Evolutionary conservation across 768 basidiomycete species (phyloP).

Genomic region (Lactarius indigo): DNA sequence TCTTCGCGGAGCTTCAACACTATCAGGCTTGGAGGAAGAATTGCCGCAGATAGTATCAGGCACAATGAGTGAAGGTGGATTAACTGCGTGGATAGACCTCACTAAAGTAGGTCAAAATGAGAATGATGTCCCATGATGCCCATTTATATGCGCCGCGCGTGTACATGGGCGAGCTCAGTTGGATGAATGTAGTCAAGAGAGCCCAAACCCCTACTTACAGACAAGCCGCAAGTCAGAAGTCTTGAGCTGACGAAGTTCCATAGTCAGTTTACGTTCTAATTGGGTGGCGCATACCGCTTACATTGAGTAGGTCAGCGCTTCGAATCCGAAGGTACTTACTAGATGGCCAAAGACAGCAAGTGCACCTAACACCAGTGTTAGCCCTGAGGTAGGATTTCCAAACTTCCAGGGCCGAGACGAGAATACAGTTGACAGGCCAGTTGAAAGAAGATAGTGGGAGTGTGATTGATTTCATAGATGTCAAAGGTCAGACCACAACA

Average conservation of each 20-base stretch:
- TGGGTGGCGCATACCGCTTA: not conserved
- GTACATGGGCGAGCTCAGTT: not conserved
- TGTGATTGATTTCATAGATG: constrained; percentile 6
- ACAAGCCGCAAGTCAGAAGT: not conserved
- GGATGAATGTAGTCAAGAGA: not conserved
- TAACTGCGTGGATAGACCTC: not conserved
- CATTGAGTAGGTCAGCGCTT: constrained; percentile 22
- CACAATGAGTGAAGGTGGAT: constrained; percentile 19
- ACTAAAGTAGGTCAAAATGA: not conserved
- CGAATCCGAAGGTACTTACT: constrained; percentile 28
- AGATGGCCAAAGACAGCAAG: constrained; percentile 9
- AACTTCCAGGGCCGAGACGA: not conserved
- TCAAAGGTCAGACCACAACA: constrained; percentile 12
- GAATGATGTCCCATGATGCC: not conserved
- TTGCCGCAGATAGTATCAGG: constrained; percentile 6
- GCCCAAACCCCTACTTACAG: not conserved
- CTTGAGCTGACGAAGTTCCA: constrained; percentile 29
- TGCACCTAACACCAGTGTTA: not conserved
- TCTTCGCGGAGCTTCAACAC: constrained; percentile 29
- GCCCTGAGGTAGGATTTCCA: not conserved
- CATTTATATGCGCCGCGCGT: not conserved
- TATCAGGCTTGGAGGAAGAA: constrained; percentile 25
- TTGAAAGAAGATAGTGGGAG: not conserved
- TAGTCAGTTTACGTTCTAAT: not conserved
- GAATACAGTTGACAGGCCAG: not conserved